A percentile compares a stretch with the other conserved stretches of the same genome.
These are phyloP conservation scores for Wickerhamiella azyma DNA, from an alignment of 805 yeast genomes.

Conservation along the genomic window DNA sequence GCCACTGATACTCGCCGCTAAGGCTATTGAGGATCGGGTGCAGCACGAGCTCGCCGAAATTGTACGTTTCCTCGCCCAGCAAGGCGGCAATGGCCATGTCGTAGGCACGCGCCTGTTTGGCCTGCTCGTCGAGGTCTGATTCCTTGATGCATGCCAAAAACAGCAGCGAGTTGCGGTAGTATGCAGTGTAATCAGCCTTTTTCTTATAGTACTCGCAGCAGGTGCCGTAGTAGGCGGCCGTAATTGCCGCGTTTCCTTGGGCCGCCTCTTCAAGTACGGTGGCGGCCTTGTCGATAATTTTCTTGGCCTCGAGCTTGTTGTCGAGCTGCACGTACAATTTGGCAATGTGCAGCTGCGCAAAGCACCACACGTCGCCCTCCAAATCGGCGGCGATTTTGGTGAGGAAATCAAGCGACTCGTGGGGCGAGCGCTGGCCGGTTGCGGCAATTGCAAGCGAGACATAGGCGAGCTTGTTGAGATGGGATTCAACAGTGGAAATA, in stretches of 20 bases:
- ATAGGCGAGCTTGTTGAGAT: constrained; percentile 64
- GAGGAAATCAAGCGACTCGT: constrained; percentile 41
- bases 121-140: constrained; percentile 28
- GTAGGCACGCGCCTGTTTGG: constrained; percentile 42
- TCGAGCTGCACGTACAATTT: constrained; percentile 48
- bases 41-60: constrained; percentile 86
- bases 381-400: constrained; percentile 33
- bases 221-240: constrained; percentile 72
- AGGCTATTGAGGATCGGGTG: constrained; percentile 64
- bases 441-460: constrained; percentile 59
- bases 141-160: constrained; percentile 63
- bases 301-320: constrained; percentile 46
- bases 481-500: constrained; percentile 49
- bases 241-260: constrained; percentile 44
- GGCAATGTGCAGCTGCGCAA: constrained; percentile 60
- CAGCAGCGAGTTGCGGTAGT: constrained; percentile 67
- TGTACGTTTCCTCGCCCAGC: constrained; percentile 82
- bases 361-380: constrained; percentile 33
- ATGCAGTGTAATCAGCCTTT: constrained; percentile 65
- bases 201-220: constrained; percentile 62
- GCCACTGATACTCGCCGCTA: constrained; percentile 47
- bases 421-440: constrained; percentile 30
- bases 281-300: constrained; percentile 48
- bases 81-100: constrained; percentile 78
- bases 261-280: constrained; percentile 43